Conservation (phyloP, 1,139 yeast genomes). For the Lodderomyces margitis region DNA sequence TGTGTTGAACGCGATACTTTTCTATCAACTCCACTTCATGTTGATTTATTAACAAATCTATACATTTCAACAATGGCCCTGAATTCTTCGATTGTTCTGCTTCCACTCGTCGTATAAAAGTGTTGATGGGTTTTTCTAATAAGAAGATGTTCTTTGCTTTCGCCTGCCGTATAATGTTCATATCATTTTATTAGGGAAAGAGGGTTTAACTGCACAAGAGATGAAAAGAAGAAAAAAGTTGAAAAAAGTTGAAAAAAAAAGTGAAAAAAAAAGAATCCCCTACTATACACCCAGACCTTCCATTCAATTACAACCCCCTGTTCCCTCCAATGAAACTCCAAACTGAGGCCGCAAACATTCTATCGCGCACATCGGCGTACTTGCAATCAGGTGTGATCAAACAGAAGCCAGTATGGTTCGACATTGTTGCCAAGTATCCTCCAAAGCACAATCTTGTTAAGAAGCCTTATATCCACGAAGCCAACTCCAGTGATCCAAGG, state of each 20-base stretch:
- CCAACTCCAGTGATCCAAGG: slow-evolving; percentile 21
- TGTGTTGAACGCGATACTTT: slow-evolving; percentile 9
- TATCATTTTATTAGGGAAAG: slow-evolving; percentile 6
- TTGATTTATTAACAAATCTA: slow-evolving; percentile 15
- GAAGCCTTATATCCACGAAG: slow-evolving; percentile 29
- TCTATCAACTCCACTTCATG: slow-evolving; percentile 12
- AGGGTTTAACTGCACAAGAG: background rate
- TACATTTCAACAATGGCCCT: slow-evolving; percentile 14
- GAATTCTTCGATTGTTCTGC: slow-evolving; percentile 10
- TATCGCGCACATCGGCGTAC: slow-evolving; percentile 74
- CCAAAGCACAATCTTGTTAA: slow-evolving; percentile 65
- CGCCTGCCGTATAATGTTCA: slow-evolving; percentile 9
- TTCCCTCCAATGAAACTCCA: slow-evolving; percentile 74
- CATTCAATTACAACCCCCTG: too few relatives aligned
- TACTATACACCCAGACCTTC: slow-evolving; percentile 2
- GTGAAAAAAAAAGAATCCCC: background rate
- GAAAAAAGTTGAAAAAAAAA: slow-evolving; percentile 5
- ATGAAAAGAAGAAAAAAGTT: background rate
- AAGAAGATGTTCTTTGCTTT: slow-evolving; percentile 5
- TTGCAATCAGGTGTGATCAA: slow-evolving; percentile 62
- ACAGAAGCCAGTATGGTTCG: slow-evolving; percentile 82
- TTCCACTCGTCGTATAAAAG: slow-evolving; percentile 8
- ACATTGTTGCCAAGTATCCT: slow-evolving; percentile 77
- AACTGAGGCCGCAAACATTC: slow-evolving; percentile 63
- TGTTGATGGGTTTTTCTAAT: slow-evolving; percentile 8